These are phyloP conservation scores for Boletus barrowsii DNA, from an alignment of 768 basidiomycete species.

Conservation along the genomic window DNA sequence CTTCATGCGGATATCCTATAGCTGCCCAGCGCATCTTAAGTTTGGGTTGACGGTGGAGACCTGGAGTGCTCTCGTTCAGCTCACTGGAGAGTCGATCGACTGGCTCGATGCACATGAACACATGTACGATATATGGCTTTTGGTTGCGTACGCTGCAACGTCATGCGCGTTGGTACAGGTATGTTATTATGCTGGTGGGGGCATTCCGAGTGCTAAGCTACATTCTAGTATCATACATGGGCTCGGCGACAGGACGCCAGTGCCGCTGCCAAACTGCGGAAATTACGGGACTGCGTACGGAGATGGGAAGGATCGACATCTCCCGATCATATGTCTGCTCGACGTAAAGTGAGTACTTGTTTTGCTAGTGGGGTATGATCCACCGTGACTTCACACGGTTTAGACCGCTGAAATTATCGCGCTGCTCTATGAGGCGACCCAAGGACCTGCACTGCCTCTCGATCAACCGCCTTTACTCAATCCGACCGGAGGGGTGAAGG, in stretches of 20 bases:
- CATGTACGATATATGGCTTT: conserved; percentile 82
- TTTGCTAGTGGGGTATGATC: not conserved
- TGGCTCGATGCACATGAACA: conserved; percentile 84
- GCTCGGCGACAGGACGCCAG: conserved; percentile 75
- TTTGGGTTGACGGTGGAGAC: conserved; percentile 77
- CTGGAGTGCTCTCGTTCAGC: conserved; percentile 69
- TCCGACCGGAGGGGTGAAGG: conserved; percentile 72
- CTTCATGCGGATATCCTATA: conserved; percentile 96
- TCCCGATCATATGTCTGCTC: conserved; percentile 91
- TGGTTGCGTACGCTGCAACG: conserved; percentile 85
- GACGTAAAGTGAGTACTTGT: conserved; percentile 67
- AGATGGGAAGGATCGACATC: conserved; percentile 86
- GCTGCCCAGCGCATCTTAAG: conserved; percentile 85
- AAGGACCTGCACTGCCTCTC: conserved; percentile 55
- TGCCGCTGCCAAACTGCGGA: conserved; percentile 70
- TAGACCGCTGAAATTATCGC: conserved; percentile 92
- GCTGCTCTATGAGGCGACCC: conserved; percentile 90
- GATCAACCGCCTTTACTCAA: conserved; percentile 66
- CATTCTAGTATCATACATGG: conserved; percentile 85
- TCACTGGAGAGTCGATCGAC: conserved; percentile 80
- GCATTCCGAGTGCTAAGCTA: conserved; percentile 8
- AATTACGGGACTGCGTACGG: conserved; percentile 79
- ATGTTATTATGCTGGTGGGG: conserved; percentile 18
- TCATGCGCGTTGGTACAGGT: conserved; percentile 91
- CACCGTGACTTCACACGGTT: not conserved